Conservation (phyloP, 2,329 filamentous ascomycete species). For the Dactylellina drechsleri region DNA sequence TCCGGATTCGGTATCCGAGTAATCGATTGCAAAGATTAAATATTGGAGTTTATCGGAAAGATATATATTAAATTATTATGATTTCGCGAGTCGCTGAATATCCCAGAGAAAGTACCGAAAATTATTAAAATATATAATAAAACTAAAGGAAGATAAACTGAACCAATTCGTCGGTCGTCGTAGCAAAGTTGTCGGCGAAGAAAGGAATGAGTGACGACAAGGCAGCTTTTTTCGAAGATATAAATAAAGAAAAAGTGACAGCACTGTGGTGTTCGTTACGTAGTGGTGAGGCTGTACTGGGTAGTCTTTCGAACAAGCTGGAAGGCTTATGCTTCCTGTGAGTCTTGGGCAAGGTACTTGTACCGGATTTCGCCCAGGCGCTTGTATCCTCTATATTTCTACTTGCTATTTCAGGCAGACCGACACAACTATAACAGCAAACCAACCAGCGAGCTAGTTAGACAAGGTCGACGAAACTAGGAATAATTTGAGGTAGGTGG, state of each 20-base stretch:
- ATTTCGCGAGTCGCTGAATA: no score
- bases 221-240: conserved; percentile 3
- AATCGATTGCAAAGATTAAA: conserved; percentile 10
- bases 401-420: conserved; percentile 39
- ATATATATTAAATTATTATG: no score
- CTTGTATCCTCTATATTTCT: neutral
- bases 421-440: conserved; percentile 4
- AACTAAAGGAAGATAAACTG: conserved; percentile 8
- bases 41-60: conserved; percentile 31
- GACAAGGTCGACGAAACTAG: neutral
- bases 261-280: neutral
- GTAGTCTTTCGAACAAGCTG: conserved; percentile 1
- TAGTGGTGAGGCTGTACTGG: neutral
- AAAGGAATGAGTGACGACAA: conserved; percentile 3
- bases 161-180: conserved; percentile 6
- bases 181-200: neutral
- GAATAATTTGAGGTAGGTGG: neutral
- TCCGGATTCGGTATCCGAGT: conserved; percentile 4
- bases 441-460: conserved; percentile 7
- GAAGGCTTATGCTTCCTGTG: conserved; percentile 36
- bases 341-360: conserved; percentile 6
- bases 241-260: conserved; percentile 10
- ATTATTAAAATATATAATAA: neutral
- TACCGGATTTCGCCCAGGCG: conserved; percentile 9
- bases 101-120: no score